phyloP scores from a whole-genome alignment of 768 basidiomycete genomes.

The Lactarius quietus region DNA sequence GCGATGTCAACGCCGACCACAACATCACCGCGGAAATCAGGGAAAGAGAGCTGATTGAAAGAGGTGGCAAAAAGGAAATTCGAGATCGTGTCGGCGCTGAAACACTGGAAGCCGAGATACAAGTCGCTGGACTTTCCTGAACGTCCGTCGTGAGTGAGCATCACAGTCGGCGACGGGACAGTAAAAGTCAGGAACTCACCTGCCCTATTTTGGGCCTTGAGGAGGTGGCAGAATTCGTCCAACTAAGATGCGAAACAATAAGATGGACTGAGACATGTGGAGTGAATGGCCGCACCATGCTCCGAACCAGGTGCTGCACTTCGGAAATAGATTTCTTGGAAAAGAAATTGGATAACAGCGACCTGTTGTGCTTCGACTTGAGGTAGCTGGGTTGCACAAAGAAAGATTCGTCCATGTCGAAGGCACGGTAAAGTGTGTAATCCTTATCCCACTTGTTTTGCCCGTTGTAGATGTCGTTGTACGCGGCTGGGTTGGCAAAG shows the following conservation, averaged over 20 bases:
- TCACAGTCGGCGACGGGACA: too few species aligned
- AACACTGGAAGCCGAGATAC: slow-evolving; percentile 41
- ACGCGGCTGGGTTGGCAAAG: slow-evolving; percentile 11
- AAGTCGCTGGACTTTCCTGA: slow-evolving; percentile 33
- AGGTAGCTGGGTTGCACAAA: slow-evolving; percentile 38
- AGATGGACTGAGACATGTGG: not conserved
- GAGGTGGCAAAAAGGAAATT: slow-evolving; percentile 40
- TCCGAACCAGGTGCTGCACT: slow-evolving; percentile 36
- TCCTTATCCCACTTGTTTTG: slow-evolving; percentile 39
- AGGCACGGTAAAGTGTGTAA: slow-evolving; percentile 37
- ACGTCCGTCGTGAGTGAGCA: not conserved
- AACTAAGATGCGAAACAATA: slow-evolving; percentile 31
- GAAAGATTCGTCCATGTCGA: slow-evolving; percentile 36
- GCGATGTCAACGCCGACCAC: slow-evolving; percentile 34
- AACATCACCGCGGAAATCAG: slow-evolving; percentile 37
- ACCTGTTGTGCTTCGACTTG: slow-evolving; percentile 34
- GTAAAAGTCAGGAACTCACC: not conserved
- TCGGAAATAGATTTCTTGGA: slow-evolving; percentile 38
- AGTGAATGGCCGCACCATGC: slow-evolving; percentile 28
- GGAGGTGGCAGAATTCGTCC: slow-evolving; percentile 30
- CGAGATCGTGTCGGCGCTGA: slow-evolving; percentile 43
- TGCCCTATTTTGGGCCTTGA: slow-evolving; percentile 11
- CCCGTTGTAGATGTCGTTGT: slow-evolving; percentile 19
- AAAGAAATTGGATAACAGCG: slow-evolving; percentile 37
- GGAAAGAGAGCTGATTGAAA: slow-evolving; percentile 33